Percentiles rank a stretch among this genome's conserved stretches.
Conservation (phyloP, 805 yeast genomes). For the Pichia deserticola region DNA sequence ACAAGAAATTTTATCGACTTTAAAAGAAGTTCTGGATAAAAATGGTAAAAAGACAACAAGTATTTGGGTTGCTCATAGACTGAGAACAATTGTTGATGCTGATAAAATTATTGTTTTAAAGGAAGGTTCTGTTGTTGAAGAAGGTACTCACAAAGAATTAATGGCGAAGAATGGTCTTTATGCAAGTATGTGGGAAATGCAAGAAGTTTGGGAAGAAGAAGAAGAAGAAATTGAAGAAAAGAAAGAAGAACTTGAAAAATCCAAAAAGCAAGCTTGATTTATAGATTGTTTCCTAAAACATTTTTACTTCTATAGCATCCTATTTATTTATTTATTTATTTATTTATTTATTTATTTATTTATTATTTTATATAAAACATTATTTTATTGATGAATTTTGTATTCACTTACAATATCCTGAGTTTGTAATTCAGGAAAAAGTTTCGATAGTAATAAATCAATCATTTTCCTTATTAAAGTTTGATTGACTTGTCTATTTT, state of each 20-base stretch:
- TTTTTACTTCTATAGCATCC: not conserved
- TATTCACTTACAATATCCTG: not conserved
- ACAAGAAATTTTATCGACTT: conserved; percentile 69
- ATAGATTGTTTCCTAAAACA: not conserved
- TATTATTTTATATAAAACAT: not conserved
- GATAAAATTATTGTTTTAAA: conserved; percentile 87
- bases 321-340: not conserved
- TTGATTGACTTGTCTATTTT: conserved; percentile 5
- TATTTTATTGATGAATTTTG: not conserved
- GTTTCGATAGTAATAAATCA: conserved; percentile 3
- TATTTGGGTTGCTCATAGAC: conserved; percentile 87
- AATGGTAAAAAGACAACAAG: conserved; percentile 59
- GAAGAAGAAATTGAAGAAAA: not conserved
- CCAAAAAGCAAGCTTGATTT: not conserved
- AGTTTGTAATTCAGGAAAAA: conserved; percentile 11
- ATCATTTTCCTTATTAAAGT: conserved; percentile 6
- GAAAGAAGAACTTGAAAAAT: not conserved
- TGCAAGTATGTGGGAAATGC: conserved; percentile 82
- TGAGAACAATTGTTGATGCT: conserved; percentile 88
- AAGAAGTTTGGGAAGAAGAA: conserved; percentile 39
- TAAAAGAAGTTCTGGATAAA: conserved; percentile 53
- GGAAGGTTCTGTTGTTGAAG: conserved; percentile 75
- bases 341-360: not conserved
- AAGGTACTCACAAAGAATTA: conserved; percentile 72
- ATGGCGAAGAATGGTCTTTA: conserved; percentile 57